Evolutionary conservation across 257 asterid species (phyloP).

Genomic region (Ocimum tenuiflorum): DNA sequence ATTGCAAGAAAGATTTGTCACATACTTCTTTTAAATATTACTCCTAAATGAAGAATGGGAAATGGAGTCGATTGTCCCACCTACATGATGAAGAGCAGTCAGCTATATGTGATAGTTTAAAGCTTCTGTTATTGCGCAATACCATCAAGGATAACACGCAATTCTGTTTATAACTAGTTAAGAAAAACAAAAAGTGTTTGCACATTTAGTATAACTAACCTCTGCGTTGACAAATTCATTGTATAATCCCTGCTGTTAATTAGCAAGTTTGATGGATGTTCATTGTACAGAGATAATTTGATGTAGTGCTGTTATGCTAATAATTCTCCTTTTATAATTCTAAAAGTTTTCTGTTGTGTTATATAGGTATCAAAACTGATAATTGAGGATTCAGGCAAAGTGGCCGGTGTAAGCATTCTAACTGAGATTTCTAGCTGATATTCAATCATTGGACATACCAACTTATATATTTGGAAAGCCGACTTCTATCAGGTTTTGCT

Average conservation of each 20-base stretch:
- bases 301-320: constrained; percentile 1
- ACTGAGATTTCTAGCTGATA: constrained; percentile 7
- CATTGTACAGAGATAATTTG: not conserved
- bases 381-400: constrained; percentile 55
- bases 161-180: not conserved
- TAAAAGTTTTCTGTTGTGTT: constrained; percentile 11
- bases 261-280: not conserved
- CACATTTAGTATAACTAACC: not conserved
- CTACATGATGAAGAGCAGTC: too few species aligned
- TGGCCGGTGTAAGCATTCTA: constrained; percentile 56
- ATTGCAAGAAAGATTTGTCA: too few species aligned
- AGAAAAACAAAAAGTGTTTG: not conserved
- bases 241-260: not conserved
- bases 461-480: constrained; percentile 17
- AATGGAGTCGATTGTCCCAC: too few species aligned
- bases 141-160: not conserved
- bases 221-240: not conserved
- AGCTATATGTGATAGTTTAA: too few species aligned
- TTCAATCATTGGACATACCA: constrained; percentile 4
- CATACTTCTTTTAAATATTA: too few species aligned
- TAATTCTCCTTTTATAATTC: constrained; percentile 3
- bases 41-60: too few species aligned
- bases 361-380: constrained; percentile 61
- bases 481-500: constrained; percentile 57
- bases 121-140: too few species aligned